phyloP scores from a whole-genome alignment of 345 rosid genomes.

The Citrus mangshanensis region DNA sequence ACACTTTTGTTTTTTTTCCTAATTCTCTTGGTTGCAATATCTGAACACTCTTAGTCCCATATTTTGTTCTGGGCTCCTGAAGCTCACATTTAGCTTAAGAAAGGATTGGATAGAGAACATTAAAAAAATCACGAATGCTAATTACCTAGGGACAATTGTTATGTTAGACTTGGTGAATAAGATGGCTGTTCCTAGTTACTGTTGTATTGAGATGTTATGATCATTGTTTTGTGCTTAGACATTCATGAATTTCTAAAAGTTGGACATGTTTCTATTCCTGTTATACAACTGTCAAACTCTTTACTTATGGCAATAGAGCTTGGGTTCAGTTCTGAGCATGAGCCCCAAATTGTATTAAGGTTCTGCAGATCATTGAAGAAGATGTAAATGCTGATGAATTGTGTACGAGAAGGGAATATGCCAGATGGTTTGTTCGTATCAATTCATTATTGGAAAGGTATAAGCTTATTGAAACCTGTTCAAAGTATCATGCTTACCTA shows the following conservation, averaged over 20 bases:
- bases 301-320: constrained; percentile 9
- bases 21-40: not conserved
- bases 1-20: not conserved
- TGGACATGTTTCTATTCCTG: not conserved
- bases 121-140: not conserved
- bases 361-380: constrained; percentile 75
- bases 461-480: constrained; percentile 1
- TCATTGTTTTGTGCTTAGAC: not conserved
- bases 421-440: constrained; percentile 71
- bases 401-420: constrained; percentile 86
- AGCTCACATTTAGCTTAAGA: not conserved
- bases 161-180: not conserved
- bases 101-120: not conserved
- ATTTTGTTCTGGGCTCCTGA: not conserved
- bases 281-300: not conserved
- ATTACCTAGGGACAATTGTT: not conserved
- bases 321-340: constrained; percentile 51
- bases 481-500: constrained; percentile 6
- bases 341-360: constrained; percentile 31
- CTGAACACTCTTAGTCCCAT: not conserved
- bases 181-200: not conserved
- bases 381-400: constrained; percentile 52
- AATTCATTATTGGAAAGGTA: constrained; percentile 76
- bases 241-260: constrained; percentile 7
- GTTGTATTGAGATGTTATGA: not conserved